Percentiles rank a stretch among this genome's conserved stretches.
phyloP scores from a whole-genome alignment of 352 stramenopile genomes.

The Globisporangium ultimum region DNA sequence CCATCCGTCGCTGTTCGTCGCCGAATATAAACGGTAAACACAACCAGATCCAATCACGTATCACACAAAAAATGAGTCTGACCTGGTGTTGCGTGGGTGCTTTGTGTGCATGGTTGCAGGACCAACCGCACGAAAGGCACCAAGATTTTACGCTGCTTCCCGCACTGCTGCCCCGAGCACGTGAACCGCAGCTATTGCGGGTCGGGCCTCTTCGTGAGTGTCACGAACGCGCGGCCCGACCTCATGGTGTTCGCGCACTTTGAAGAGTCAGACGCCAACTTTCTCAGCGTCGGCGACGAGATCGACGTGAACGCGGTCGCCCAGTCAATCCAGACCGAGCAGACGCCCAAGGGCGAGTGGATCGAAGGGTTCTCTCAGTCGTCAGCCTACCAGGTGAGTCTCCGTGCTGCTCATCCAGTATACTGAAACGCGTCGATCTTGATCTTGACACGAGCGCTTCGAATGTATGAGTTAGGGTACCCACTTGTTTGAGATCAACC shows the following conservation, averaged over 20 bases:
- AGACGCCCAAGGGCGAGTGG: constrained; percentile 63
- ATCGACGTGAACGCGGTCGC: constrained; percentile 25
- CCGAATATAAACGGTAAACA: constrained; percentile 62
- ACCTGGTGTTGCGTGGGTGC: background rate
- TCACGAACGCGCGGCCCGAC: constrained; percentile 21
- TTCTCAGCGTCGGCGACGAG: constrained; percentile 24
- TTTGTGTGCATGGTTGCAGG: constrained; percentile 11
- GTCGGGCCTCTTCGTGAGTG: constrained; percentile 38
- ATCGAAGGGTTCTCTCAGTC: constrained; percentile 37
- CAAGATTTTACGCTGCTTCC: constrained; percentile 74
- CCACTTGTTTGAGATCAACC: constrained; percentile 58
- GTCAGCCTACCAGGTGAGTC: background rate
- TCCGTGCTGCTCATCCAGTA: background rate
- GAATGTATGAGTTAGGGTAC: constrained; percentile 1
- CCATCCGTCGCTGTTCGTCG: constrained; percentile 40
- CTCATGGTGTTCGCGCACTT: constrained; percentile 54
- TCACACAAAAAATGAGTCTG: background rate
- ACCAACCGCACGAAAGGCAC: constrained; percentile 50
- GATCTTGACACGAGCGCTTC: too few relatives aligned
- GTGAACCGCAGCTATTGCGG: constrained; percentile 72
- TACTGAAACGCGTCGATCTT: background rate
- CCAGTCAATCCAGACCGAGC: constrained; percentile 47
- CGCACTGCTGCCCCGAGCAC: constrained; percentile 65
- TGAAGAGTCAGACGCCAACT: constrained; percentile 35
- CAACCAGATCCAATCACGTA: too few relatives aligned